phyloP scores from a whole-genome alignment of 768 basidiomycete genomes.

The Fibroporia radiculosa region DNA sequence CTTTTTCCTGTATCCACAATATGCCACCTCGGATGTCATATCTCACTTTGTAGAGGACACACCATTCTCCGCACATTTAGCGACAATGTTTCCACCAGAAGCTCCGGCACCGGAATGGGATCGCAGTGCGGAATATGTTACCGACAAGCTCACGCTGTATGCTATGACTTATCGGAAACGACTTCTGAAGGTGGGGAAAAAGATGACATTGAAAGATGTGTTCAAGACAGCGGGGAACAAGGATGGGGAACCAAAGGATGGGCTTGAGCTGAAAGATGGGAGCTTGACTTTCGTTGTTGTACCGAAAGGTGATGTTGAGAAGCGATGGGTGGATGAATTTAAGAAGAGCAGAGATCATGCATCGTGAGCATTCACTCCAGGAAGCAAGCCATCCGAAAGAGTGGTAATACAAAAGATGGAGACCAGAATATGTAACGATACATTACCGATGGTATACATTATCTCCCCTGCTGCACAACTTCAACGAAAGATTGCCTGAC shows the following conservation, averaged over 20 bases:
- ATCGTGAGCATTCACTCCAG: neutral
- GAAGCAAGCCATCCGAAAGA: neutral
- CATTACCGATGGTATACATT: too few species aligned
- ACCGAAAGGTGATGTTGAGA: constrained; percentile 69
- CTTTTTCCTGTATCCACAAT: constrained; percentile 90
- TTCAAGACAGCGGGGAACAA: constrained; percentile 54
- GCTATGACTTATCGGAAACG: constrained; percentile 71
- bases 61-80: constrained; percentile 70
- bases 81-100: constrained; percentile 75
- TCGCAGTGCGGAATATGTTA: constrained; percentile 52
- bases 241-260: constrained; percentile 57
- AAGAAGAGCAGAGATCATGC: constrained; percentile 33
- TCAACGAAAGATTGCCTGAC: constrained; percentile 48
- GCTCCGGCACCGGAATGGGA: constrained; percentile 73
- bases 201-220: constrained; percentile 78
- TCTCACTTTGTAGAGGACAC: constrained; percentile 80
- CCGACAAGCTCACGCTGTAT: constrained; percentile 66
- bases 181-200: constrained; percentile 86
- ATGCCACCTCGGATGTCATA: constrained; percentile 85
- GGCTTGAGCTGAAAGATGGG: constrained; percentile 77
- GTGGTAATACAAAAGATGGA: neutral
- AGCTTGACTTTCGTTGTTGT: constrained; percentile 75
- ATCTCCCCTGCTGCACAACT: too few species aligned
- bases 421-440: too few species aligned
- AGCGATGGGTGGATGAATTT: constrained; percentile 83